These are phyloP conservation scores for Spathaspora girioi DNA, from an alignment of 805 yeast species.

Conservation along the genomic window DNA sequence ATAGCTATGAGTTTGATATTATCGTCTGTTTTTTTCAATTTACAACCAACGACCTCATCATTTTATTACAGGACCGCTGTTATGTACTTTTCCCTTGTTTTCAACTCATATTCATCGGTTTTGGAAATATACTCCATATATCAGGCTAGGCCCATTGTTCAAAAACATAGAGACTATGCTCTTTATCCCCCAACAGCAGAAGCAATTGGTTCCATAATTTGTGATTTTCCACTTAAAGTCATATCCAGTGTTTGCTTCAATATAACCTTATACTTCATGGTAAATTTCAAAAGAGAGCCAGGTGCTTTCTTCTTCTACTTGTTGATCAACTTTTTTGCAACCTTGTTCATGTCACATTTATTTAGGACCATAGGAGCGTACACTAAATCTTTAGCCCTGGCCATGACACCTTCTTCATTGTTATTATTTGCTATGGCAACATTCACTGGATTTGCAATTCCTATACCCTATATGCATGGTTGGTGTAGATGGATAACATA, in stretches of 20 bases:
- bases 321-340: conserved; percentile 39
- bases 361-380: conserved; percentile 53
- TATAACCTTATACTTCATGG: conserved; percentile 50
- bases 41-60: conserved; percentile 39
- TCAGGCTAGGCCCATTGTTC: conserved; percentile 55
- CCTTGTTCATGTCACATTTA: conserved; percentile 53
- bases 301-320: conserved; percentile 55
- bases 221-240: conserved; percentile 54
- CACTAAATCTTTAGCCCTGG: conserved; percentile 44
- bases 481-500: conserved; percentile 69
- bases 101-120: conserved; percentile 59
- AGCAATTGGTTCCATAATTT: conserved; percentile 57
- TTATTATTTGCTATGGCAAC: conserved; percentile 45
- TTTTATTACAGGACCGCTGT: conserved; percentile 59
- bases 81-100: conserved; percentile 63
- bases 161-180: conserved; percentile 55
- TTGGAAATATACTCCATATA: conserved; percentile 52
- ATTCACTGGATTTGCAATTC: conserved; percentile 58
- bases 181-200: conserved; percentile 62
- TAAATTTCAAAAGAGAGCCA: conserved; percentile 46
- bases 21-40: conserved; percentile 56
- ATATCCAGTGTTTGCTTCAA: conserved; percentile 44
- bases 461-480: conserved; percentile 52
- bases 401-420: conserved; percentile 57
- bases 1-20: conserved; percentile 51